phyloP scores from a whole-genome alignment of 2,329 filamentous ascomycete species.

The Ophiocordyceps robertsii region DNA sequence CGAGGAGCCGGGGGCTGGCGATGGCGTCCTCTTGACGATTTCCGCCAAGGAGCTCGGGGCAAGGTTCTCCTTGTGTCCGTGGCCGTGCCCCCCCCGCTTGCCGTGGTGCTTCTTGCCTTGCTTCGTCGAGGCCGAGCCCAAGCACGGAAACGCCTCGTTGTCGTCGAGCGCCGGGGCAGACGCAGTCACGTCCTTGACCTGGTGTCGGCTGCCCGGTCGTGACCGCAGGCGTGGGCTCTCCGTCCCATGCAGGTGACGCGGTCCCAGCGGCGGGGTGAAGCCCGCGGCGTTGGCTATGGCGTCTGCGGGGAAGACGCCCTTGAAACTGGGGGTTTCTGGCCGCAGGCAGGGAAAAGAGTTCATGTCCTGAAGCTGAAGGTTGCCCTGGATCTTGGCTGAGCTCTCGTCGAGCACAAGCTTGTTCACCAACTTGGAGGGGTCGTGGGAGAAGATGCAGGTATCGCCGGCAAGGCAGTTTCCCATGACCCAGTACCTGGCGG shows the following conservation, averaged over 20 bases:
- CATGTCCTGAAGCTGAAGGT: conserved; percentile 70
- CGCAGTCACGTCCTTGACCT: conserved; percentile 43
- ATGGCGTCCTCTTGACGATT: conserved; percentile 89
- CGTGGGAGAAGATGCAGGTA: conserved; percentile 94
- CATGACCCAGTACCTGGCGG: conserved; percentile 75
- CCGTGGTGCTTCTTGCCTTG: conserved; percentile 85
- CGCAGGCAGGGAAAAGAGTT: conserved; percentile 73
- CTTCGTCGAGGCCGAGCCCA: conserved; percentile 65
- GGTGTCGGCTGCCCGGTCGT: conserved; percentile 69
- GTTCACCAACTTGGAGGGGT: conserved; percentile 75
- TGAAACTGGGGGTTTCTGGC: conserved; percentile 43
- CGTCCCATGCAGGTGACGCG: conserved; percentile 48
- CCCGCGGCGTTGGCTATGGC: conserved; percentile 37
- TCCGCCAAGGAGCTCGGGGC: conserved; percentile 74
- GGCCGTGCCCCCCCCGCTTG: conserved; percentile 73
- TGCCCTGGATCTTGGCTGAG: conserved; percentile 47
- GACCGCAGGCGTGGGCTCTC: conserved; percentile 62
- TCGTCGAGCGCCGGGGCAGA: conserved; percentile 75
- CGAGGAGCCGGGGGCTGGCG: conserved; percentile 51
- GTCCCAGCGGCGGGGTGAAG: conserved; percentile 54
- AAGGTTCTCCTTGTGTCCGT: conserved; percentile 53
- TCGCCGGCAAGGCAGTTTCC: conserved; percentile 90
- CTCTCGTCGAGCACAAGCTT: conserved; percentile 63
- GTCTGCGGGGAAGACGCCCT: conserved; percentile 37
- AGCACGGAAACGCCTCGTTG: conserved; percentile 84